Conservation (phyloP, 805 yeast species). For the Lachancea lanzarotensis region DNA sequence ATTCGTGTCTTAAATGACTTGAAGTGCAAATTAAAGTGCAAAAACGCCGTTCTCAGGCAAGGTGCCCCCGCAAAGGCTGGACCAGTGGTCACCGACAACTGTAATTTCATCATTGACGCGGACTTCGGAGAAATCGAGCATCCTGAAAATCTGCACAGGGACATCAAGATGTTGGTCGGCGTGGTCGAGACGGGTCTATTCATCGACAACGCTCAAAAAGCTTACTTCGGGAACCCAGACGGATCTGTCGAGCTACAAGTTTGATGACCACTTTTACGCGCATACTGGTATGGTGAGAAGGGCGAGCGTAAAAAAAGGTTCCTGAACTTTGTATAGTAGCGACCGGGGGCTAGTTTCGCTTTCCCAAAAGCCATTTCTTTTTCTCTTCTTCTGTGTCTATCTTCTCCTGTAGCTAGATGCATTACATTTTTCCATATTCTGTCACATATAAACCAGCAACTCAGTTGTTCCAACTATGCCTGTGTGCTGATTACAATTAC, state of each 20-base stretch:
- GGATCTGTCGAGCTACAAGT: conserved; percentile 46
- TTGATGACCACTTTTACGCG: background rate
- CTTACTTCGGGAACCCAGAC: conserved; percentile 82
- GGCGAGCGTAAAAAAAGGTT: too few relatives aligned
- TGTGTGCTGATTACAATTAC: too few relatives aligned
- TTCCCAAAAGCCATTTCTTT: background rate
- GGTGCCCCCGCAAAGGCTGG: conserved; percentile 95
- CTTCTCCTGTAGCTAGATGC: too few relatives aligned
- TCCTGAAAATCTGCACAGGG: conserved; percentile 47
- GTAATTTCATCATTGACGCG: conserved; percentile 88
- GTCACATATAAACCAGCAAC: background rate
- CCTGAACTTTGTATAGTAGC: background rate
- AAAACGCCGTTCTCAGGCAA: conserved; percentile 66
- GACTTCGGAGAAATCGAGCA: conserved; percentile 71
- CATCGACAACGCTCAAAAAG: conserved; percentile 59
- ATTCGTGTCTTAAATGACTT: conserved; percentile 67
- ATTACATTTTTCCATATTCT: too few relatives aligned
- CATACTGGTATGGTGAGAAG: too few relatives aligned
- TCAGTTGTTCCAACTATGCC: too few relatives aligned
- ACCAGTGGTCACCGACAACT: conserved; percentile 92
- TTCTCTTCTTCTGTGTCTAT: too few relatives aligned
- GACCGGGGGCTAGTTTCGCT: background rate
- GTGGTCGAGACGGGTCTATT: conserved; percentile 96
- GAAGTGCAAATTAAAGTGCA: conserved; percentile 35
- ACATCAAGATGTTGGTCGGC: conserved; percentile 74